Percentiles rank a stretch among this genome's conserved stretches.
Evolutionary conservation across 2,329 filamentous ascomycete species (phyloP).

Genomic region (Fusarium sororula): DNA sequence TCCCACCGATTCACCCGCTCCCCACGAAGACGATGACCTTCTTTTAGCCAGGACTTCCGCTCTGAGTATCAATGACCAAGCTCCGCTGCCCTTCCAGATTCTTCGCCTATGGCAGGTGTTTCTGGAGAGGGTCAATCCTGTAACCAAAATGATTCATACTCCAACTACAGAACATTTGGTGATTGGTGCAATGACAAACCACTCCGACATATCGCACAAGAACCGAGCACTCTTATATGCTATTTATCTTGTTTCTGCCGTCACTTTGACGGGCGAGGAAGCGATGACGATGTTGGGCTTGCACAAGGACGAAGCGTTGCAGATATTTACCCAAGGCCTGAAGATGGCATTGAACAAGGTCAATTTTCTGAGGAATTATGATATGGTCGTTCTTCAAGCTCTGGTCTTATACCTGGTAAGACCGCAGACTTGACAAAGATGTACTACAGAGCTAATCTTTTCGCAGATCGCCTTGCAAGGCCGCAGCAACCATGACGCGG

Average conservation of each 20-base stretch:
- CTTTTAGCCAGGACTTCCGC: neutral
- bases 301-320: neutral
- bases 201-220: neutral
- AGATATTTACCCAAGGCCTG: constrained; percentile 1
- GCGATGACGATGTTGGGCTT: neutral
- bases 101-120: constrained; percentile 8
- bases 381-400: neutral
- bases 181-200: neutral
- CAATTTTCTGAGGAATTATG: constrained; percentile 4
- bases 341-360: constrained; percentile 3
- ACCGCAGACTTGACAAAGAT: fast-evolving
- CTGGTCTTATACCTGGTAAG: neutral
- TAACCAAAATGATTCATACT: constrained; percentile 2
- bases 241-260: neutral
- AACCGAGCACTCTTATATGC: neutral
- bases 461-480: neutral
- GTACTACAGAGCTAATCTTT: fast-evolving
- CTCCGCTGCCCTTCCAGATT: neutral
- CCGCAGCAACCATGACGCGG: constrained; percentile 2
- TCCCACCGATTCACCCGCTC: neutral
- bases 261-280: neutral
- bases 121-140: constrained; percentile 4
- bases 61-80: neutral
- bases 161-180: constrained; percentile 6
- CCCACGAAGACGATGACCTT: neutral